Evolutionary conservation across 371 early-diverging fungal genomes (phyloP).

Genomic region (Lichtheimia hyalospora): DNA sequence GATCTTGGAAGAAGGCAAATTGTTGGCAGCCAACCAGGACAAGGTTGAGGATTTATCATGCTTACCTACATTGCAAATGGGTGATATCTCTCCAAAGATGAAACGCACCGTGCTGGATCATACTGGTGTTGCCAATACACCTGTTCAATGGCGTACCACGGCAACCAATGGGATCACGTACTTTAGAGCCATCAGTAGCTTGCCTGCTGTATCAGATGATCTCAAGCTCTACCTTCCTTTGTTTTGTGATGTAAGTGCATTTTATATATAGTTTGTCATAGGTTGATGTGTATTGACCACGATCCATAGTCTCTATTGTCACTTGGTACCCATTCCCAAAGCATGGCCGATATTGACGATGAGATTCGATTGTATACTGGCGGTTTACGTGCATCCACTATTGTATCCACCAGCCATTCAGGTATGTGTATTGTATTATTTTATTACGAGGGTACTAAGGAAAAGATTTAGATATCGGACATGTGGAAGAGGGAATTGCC

Average conservation of each 20-base stretch:
- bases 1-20: conserved; percentile 62
- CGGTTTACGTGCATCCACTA: conserved; percentile 74
- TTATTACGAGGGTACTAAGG: neutral
- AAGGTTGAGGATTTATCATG: conserved; percentile 74
- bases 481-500: conserved; percentile 58
- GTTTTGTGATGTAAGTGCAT: conserved; percentile 67
- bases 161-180: conserved; percentile 95
- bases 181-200: conserved; percentile 66
- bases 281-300: neutral
- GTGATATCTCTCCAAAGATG: conserved; percentile 68
- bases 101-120: conserved; percentile 70
- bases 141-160: conserved; percentile 79
- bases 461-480: conserved; percentile 41
- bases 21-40: conserved; percentile 72
- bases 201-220: conserved; percentile 63
- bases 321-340: conserved; percentile 75
- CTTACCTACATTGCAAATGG: conserved; percentile 79
- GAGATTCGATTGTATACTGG: conserved; percentile 85
- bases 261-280: neutral
- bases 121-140: conserved; percentile 54
- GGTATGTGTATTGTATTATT: conserved; percentile 15
- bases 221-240: conserved; percentile 77
- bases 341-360: conserved; percentile 87
- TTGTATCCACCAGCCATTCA: conserved; percentile 67
- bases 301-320: conserved; percentile 65